These are phyloP conservation scores for Coprinopsis sp. DNA, from an alignment of 768 basidiomycete species.

Conservation along the genomic window DNA sequence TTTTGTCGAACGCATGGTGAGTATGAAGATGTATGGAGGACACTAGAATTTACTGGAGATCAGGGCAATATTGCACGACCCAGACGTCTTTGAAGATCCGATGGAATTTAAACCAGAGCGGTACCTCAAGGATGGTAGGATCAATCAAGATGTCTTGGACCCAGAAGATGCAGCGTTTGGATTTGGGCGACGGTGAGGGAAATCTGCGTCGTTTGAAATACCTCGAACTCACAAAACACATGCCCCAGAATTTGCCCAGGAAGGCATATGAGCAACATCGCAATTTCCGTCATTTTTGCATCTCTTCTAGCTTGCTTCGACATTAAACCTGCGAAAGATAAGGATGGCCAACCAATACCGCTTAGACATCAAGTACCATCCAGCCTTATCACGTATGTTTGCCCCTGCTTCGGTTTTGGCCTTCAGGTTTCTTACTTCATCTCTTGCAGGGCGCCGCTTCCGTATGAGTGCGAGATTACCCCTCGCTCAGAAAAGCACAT, in stretches of 20 bases:
- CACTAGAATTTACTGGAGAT: no score
- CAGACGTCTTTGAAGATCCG: constrained; percentile 26
- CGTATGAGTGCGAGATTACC: no score
- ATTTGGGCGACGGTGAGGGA: constrained; percentile 14
- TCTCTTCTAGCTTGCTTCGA: constrained; percentile 18
- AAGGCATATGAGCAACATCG: constrained; percentile 16
- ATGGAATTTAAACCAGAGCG: constrained; percentile 28
- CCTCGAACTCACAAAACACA: background rate
- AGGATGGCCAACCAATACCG: constrained; percentile 5
- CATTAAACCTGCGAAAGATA: constrained; percentile 12
- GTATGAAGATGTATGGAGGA: no score
- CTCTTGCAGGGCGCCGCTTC: no score
- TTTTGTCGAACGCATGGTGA: no score
- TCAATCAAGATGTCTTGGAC: constrained; percentile 9
- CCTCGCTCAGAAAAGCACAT: no score
- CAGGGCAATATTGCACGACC: constrained; percentile 25
- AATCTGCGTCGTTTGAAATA: background rate
- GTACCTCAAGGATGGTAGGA: constrained; percentile 16
- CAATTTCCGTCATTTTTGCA: constrained; percentile 16
- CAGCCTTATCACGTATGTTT: no score
- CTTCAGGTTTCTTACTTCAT: no score
- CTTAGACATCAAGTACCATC: background rate
- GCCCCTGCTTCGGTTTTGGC: no score
- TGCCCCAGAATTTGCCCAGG: constrained; percentile 21
- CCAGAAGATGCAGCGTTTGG: constrained; percentile 12